phyloP scores from a whole-genome alignment of 2,329 filamentous ascomycete genomes.

The Periglandula ipomoeae region DNA sequence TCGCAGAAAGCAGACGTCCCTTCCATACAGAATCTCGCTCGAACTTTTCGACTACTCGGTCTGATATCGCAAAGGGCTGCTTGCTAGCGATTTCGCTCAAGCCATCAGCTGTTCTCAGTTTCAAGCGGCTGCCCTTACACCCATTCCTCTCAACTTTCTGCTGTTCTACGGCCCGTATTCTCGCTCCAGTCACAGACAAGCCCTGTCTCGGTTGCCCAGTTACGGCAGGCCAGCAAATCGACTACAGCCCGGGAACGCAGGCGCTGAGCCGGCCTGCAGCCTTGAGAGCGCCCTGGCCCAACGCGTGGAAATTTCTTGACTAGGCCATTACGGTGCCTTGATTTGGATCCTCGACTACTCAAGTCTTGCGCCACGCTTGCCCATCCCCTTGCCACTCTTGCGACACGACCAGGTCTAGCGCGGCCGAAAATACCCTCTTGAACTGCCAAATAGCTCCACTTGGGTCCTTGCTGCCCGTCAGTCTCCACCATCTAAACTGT shows the following conservation, averaged over 20 bases:
- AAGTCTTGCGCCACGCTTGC: neutral
- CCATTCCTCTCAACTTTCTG: too few species aligned
- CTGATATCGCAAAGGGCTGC: too few species aligned
- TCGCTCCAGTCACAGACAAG: neutral
- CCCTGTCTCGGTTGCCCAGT: slow-evolving; percentile 2
- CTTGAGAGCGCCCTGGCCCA: neutral
- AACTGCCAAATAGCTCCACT: slow-evolving; percentile 6
- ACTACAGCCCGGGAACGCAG: slow-evolving; percentile 2
- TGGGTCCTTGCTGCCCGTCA: slow-evolving; percentile 6
- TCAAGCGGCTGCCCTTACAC: neutral
- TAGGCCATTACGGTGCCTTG: slow-evolving; percentile 1
- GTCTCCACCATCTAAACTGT: slow-evolving; percentile 6
- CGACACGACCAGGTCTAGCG: slow-evolving; percentile 6
- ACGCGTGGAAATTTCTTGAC: neutral
- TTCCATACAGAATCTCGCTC: neutral
- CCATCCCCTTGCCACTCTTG: slow-evolving; percentile 8
- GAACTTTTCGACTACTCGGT: too few species aligned
- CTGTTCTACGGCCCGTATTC: neutral
- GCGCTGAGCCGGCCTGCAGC: neutral
- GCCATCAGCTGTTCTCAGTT: neutral
- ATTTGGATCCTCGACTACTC: neutral
- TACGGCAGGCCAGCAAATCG: neutral
- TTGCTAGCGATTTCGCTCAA: too few species aligned
- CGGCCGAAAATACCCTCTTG: slow-evolving; percentile 5
- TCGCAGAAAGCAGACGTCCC: neutral